Conservation (phyloP, 164 flowering plant species). For the Vitis labrusca region DNA sequence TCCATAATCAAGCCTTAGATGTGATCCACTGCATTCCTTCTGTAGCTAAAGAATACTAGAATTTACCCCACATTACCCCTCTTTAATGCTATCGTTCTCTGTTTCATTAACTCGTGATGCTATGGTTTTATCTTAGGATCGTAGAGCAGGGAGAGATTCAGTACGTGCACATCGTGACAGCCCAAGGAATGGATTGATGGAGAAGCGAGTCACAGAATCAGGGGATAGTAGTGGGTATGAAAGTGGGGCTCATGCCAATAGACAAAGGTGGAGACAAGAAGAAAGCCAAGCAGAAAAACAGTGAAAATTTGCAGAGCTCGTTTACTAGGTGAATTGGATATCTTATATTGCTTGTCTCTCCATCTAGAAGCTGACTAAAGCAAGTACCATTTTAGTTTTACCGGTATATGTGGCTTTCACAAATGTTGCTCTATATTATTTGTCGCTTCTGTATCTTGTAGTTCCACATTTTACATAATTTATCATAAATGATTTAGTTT, state of each 20-base stretch:
- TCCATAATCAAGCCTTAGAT: too few species aligned
- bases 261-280: conserved; percentile 8
- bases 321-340: background rate
- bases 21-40: too few species aligned
- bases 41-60: too few species aligned
- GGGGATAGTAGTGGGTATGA: conserved; percentile 6
- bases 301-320: conserved; percentile 2
- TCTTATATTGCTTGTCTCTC: conserved; percentile 1
- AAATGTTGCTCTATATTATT: background rate
- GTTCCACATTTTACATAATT: background rate
- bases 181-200: conserved; percentile 9
- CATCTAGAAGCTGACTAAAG: conserved; percentile 2
- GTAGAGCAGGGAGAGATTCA: conserved; percentile 22
- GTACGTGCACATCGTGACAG: conserved; percentile 6
- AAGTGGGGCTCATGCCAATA: conserved; percentile 1
- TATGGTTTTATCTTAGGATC: conserved; percentile 18
- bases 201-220: conserved; percentile 14
- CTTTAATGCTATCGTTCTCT: too few species aligned
- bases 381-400: background rate
- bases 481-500: background rate
- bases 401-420: background rate
- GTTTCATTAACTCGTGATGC: background rate
- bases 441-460: background rate
- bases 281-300: conserved; percentile 3
- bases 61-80: too few species aligned